Evolutionary conservation across 176 grass and related monocot genomes (phyloP), one percentile per base, ranked within the genome.

Genomic region (Cymbopogon citratus): DNA sequence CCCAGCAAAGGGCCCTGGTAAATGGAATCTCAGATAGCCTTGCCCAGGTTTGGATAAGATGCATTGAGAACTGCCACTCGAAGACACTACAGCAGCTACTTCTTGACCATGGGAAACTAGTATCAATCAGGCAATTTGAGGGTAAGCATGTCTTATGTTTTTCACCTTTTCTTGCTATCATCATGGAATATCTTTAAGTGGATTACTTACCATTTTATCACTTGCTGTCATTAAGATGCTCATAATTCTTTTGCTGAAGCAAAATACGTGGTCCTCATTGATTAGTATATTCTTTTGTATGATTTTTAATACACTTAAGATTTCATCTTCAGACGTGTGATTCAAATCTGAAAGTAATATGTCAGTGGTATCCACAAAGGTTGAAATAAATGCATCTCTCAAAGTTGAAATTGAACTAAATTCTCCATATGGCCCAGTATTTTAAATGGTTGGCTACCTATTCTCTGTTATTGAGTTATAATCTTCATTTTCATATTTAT

Each of bases 11-110:
- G 57, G 21, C 48, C 52, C 63, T 67, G 23, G 35, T 66, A 69
- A 90, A 82, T 69, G 74, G 64, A 63, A 89, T 78, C 51, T 85
- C 66, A 3, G 87, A 94, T 61, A 87, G 74, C 51, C 43, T 97
- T 73, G 63, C 84, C n/a, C 77, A 92, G 8, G 87, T 97, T 80
- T 97, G 94, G 91, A 87, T 60, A 67, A 71, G 76, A 52, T 97
- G 94, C 74, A 89, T 97, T 19, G 57, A 92, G 63, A 87, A 85
- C 54, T 97, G 92, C 33, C 94, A 97, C 66, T 97, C 89, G 35
- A 94, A 90, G 66, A 83, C 92, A 43, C 75, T 97, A 66, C 87
- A 80, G 60, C 85, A 94, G 11, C 83, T 97, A 80, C 92, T 97
- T 85, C 78, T 75, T 70, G 73, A 87, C 33, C 77, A 90, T 43